These are phyloP conservation scores for Arxiozyma bovina DNA, from an alignment of 1,139 yeast genomes.

Conservation along the genomic window DNA sequence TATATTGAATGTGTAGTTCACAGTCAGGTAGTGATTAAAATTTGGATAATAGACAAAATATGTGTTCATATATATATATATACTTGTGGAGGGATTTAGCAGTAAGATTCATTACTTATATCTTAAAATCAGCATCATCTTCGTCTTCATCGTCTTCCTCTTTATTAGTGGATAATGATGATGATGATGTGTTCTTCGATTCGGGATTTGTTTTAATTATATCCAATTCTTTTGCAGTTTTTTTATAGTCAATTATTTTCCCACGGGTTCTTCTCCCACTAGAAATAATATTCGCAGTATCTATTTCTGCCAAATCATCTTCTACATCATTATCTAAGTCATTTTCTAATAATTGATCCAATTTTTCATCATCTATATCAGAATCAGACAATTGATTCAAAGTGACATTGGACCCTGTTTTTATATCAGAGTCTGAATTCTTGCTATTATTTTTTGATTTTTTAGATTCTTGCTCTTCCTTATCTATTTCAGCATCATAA, in stretches of 20 bases:
- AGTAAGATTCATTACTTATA: neutral
- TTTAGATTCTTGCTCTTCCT: constrained; percentile 36
- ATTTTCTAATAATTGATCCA: constrained; percentile 37
- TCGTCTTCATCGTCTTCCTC: constrained; percentile 33
- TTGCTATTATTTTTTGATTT: constrained; percentile 34
- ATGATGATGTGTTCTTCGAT: constrained; percentile 24
- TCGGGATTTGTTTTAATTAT: constrained; percentile 28
- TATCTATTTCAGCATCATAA: constrained; percentile 36
- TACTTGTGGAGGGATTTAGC: too few relatives aligned
- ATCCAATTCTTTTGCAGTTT: constrained; percentile 70
- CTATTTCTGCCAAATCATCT: constrained; percentile 77
- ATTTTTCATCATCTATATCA: constrained; percentile 49
- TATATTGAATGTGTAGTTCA: too few relatives aligned
- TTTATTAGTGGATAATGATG: neutral
- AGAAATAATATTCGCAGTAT: constrained; percentile 71
- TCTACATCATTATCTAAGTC: constrained; percentile 56
- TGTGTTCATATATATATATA: neutral
- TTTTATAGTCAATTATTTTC: constrained; percentile 73
- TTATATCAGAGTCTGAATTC: constrained; percentile 31
- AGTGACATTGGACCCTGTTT: neutral
- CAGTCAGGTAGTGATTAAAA: too few relatives aligned
- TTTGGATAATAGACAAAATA: too few relatives aligned
- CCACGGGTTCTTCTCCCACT: constrained; percentile 89
- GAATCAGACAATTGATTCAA: constrained; percentile 31
- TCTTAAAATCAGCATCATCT: constrained; percentile 26